phyloP scores from a whole-genome alignment of 345 rosid genomes.

The Geranium rotundifolium region DNA sequence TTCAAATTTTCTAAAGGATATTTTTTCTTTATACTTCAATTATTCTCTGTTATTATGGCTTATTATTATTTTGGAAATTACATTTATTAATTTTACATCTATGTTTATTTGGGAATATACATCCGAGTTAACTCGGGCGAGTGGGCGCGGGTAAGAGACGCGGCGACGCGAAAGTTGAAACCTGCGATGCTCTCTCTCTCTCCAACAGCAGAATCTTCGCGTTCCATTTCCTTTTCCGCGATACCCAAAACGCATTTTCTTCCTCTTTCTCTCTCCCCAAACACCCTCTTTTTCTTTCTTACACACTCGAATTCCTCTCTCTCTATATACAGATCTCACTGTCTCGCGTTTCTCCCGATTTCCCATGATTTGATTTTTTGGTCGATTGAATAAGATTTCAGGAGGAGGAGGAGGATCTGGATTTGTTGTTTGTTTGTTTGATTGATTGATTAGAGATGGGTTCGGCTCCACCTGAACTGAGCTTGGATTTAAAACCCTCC shows the following conservation, averaged over 20 bases:
- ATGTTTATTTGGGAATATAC: neutral
- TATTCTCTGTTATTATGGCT: too few species aligned
- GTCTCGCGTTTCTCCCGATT: neutral
- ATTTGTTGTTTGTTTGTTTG: neutral
- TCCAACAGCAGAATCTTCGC: slow-evolving; percentile 29
- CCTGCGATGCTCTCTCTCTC: neutral
- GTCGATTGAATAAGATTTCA: neutral
- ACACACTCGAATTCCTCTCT: neutral
- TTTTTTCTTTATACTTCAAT: too few species aligned
- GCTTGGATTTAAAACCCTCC: slow-evolving; percentile 41
- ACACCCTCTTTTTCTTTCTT: slow-evolving; percentile 13
- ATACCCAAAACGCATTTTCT: neutral
- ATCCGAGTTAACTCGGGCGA: slow-evolving; percentile 10
- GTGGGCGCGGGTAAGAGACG: slow-evolving; percentile 32
- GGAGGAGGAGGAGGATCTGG: neutral
- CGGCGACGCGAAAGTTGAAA: slow-evolving; percentile 38
- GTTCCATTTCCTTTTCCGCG: slow-evolving; percentile 6
- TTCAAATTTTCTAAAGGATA: too few species aligned
- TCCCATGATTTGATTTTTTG: neutral
- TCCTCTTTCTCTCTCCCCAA: slow-evolving; percentile 2
- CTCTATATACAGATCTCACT: slow-evolving; percentile 16
- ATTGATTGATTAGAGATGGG: slow-evolving; percentile 19
- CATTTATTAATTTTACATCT: too few species aligned
- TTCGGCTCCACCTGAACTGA: slow-evolving; percentile 45
- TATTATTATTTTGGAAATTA: too few species aligned